A percentile compares a stretch with the other conserved stretches of the same genome.
Evolutionary conservation across 148 eudicot species (phyloP).

Genomic region (Camellia granthamiana): DNA sequence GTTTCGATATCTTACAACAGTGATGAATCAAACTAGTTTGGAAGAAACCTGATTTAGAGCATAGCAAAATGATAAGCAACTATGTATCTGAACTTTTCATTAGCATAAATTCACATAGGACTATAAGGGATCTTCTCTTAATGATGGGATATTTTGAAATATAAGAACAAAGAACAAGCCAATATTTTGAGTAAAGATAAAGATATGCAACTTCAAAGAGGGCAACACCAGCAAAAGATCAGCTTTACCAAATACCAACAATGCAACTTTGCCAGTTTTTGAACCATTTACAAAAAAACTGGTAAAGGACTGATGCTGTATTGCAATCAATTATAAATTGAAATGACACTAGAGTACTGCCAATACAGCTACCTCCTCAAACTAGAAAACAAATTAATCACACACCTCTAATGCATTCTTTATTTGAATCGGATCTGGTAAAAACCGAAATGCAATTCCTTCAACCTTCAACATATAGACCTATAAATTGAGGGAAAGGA

Average conservation of each 20-base stretch:
- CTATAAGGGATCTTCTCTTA: no score
- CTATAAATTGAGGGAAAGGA: slow-evolving; percentile 29
- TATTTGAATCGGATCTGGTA: slow-evolving; percentile 97
- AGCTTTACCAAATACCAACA: not conserved
- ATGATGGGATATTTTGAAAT: not conserved
- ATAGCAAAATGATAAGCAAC: no score
- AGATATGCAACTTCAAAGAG: not conserved
- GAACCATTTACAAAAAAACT: not conserved
- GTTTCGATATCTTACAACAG: not conserved
- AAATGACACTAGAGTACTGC: not conserved
- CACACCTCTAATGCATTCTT: slow-evolving; percentile 89
- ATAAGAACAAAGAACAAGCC: not conserved
- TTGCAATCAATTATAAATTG: not conserved
- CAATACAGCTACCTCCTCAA: not conserved
- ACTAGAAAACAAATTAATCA: slow-evolving; percentile 3
- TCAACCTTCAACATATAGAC: slow-evolving; percentile 91
- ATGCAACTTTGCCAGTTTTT: not conserved
- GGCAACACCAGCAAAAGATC: not conserved
- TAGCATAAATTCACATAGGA: no score
- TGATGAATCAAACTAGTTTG: not conserved
- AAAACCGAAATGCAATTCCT: slow-evolving; percentile 94
- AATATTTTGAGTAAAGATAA: not conserved
- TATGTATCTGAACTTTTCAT: no score
- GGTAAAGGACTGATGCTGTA: not conserved
- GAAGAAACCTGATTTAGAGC: not conserved